phyloP scores from a whole-genome alignment of 805 yeast genomes.

The Candida pseudoglaebosa region DNA sequence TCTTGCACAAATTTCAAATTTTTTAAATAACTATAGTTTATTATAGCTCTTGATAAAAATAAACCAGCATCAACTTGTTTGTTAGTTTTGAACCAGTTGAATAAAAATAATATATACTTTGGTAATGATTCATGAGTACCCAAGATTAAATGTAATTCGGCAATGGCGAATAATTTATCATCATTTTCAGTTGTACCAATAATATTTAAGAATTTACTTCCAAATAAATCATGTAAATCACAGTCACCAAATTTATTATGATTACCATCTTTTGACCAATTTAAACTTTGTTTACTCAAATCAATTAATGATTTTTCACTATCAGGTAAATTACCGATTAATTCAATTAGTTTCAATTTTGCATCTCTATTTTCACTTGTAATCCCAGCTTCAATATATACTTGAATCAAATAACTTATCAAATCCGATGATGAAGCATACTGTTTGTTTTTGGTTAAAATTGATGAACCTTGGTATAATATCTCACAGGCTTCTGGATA shows the following conservation, averaged over 20 bases:
- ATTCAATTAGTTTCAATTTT: constrained; percentile 45
- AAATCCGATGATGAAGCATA: constrained; percentile 82
- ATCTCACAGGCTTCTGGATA: constrained; percentile 71
- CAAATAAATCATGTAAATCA: constrained; percentile 69
- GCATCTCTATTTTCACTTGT: constrained; percentile 33
- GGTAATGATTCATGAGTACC: constrained; percentile 56
- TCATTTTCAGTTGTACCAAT: constrained; percentile 13
- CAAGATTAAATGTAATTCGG: constrained; percentile 68
- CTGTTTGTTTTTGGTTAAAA: constrained; percentile 64
- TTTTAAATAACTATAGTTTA: constrained; percentile 68
- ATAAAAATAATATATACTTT: constrained; percentile 41
- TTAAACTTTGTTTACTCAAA: constrained; percentile 59
- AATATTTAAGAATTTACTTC: constrained; percentile 53
- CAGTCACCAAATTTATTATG: constrained; percentile 64
- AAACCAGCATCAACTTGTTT: constrained; percentile 32
- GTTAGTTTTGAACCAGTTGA: constrained; percentile 31
- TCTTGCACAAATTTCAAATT: constrained; percentile 58
- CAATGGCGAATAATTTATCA: constrained; percentile 49
- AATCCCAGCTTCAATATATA: constrained; percentile 51
- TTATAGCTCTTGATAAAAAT: constrained; percentile 53
- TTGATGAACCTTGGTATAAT: constrained; percentile 65
- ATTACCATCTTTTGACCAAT: constrained; percentile 58
- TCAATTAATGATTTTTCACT: constrained; percentile 51
- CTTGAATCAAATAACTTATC: constrained; percentile 65
- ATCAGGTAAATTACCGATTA: constrained; percentile 43